Conservation (phyloP, 306 rosid genomes). For the Ziziphus jujuba region DNA sequence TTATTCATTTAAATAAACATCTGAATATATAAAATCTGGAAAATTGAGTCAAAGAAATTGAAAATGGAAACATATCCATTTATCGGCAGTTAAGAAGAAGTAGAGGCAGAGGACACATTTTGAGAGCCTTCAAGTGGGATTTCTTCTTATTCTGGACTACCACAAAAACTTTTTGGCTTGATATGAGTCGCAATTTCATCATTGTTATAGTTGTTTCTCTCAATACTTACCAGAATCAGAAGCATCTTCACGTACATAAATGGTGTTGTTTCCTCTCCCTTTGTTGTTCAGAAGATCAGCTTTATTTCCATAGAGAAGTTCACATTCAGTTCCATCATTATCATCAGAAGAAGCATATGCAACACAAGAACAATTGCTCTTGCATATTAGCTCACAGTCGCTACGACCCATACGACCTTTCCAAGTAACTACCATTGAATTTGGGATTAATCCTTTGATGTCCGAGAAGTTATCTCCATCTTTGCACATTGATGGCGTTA, state of each 20-base stretch:
- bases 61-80: too few species aligned
- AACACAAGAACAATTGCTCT: constrained; percentile 19
- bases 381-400: constrained; percentile 10
- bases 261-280: constrained; percentile 8
- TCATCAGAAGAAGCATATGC: constrained; percentile 13
- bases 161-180: too few species aligned
- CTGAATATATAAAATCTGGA: too few species aligned
- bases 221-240: not conserved
- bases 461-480: constrained; percentile 15
- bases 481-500: not conserved
- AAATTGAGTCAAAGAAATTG: too few species aligned
- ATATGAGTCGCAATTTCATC: too few species aligned
- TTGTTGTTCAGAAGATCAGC: not conserved
- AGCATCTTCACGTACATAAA: constrained; percentile 7
- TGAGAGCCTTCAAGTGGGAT: too few species aligned
- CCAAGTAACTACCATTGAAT: not conserved
- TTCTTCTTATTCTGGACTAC: too few species aligned
- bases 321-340: not conserved
- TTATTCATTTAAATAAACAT: too few species aligned
- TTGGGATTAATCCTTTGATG: not conserved
- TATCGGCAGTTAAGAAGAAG: not conserved
- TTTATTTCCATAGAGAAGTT: not conserved
- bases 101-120: not conserved
- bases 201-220: not conserved
- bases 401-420: constrained; percentile 5